Percentiles rank a stretch among this genome's conserved stretches.
These are phyloP conservation scores for Annulohypoxylon nitens DNA, from an alignment of 495 filamentous ascomycete genomes.

Conservation along the genomic window DNA sequence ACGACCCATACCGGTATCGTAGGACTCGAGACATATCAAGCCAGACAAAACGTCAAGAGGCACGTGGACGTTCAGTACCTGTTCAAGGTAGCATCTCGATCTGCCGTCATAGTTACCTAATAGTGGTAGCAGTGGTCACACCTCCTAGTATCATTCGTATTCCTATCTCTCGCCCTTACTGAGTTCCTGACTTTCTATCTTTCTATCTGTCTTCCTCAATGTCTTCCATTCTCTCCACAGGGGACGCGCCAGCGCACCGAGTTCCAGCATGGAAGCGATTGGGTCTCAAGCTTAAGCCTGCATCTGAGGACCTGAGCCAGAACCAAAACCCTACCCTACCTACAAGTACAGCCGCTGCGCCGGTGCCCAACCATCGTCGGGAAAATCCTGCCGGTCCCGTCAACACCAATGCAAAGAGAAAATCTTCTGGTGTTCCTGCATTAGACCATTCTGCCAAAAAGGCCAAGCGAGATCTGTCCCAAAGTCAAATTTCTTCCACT, in stretches of 20 bases:
- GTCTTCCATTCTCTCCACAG: conserved; percentile 49
- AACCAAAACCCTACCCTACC: conserved; percentile 47
- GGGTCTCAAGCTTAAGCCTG: conserved; percentile 77
- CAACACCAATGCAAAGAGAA: conserved; percentile 49
- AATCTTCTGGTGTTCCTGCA: conserved; percentile 53
- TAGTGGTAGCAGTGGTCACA: conserved; percentile 23
- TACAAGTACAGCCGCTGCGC: conserved; percentile 41
- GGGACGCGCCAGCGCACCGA: conserved; percentile 56
- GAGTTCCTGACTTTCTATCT: conserved; percentile 30
- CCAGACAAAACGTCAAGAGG: conserved; percentile 17
- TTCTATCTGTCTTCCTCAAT: conserved; percentile 45
- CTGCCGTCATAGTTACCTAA: conserved; percentile 9
- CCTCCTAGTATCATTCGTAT: conserved; percentile 23
- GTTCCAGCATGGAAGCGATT: conserved; percentile 83
- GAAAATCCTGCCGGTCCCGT: conserved; percentile 42
- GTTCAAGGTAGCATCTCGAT: conserved; percentile 22
- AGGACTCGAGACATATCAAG: conserved; percentile 34
- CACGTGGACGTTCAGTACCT: conserved; percentile 36
- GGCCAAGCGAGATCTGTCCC: conserved; percentile 45
- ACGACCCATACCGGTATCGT: conserved; percentile 20
- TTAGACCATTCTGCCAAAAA: conserved; percentile 52
- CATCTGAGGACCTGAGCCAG: conserved; percentile 58
- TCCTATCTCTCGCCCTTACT: conserved; percentile 35
- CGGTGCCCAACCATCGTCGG: conserved; percentile 50
- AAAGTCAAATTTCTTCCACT: conserved; percentile 42